A percentile compares a stretch with the other conserved stretches of the same genome.
phyloP scores from a whole-genome alignment of 768 basidiomycete species.

The Trametes punicea region DNA sequence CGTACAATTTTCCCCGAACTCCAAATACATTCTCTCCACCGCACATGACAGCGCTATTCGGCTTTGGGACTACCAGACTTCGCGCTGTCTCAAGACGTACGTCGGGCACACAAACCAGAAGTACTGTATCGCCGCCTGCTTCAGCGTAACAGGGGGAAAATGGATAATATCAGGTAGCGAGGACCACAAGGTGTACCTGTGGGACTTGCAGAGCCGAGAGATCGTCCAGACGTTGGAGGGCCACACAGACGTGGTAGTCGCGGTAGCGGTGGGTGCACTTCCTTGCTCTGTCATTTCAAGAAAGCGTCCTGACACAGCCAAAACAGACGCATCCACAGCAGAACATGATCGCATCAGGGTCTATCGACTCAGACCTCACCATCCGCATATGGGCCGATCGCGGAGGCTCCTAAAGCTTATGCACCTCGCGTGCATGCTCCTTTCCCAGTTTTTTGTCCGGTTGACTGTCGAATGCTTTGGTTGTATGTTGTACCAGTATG shows the following conservation, averaged over 20 bases:
- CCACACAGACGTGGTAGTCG: conserved; percentile 77
- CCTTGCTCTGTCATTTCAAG: background rate
- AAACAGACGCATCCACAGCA: conserved; percentile 82
- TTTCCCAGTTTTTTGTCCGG: background rate
- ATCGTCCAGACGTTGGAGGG: conserved; percentile 78
- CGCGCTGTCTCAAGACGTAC: conserved; percentile 89
- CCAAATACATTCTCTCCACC: conserved; percentile 90
- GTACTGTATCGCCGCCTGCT: conserved; percentile 82
- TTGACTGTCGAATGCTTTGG: background rate
- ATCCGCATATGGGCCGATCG: conserved; percentile 81
- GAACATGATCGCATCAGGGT: conserved; percentile 86
- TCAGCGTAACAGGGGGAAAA: conserved; percentile 80
- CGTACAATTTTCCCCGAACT: conserved; percentile 94
- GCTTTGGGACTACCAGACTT: conserved; percentile 92
- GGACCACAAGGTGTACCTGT: conserved; percentile 84
- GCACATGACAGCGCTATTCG: conserved; percentile 92
- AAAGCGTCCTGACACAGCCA: background rate
- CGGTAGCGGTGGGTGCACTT: conserved; percentile 66
- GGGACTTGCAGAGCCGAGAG: conserved; percentile 88
- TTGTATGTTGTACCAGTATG: conserved; percentile 9
- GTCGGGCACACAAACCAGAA: conserved; percentile 75
- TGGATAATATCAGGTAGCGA: conserved; percentile 94
- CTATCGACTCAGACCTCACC: conserved; percentile 77
- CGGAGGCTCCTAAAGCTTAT: conserved; percentile 12
- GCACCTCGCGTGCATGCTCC: background rate